Evolutionary conservation across 2,329 filamentous ascomycete species (phyloP).

Genomic region (Neonectria faginata): DNA sequence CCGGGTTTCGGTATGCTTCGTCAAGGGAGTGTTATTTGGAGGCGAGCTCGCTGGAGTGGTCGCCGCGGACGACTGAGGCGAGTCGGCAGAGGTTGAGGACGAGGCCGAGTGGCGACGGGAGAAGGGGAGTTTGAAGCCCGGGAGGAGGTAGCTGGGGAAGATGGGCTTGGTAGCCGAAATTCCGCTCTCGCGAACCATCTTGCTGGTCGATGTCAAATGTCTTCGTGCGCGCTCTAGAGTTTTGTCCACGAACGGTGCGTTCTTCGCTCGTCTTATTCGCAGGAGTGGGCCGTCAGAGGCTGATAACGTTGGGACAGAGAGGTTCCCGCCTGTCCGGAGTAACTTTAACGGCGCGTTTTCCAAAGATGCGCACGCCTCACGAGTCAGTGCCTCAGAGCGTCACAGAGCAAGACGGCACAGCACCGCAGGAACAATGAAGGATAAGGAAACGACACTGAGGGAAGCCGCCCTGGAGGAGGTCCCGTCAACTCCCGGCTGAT

Average conservation of each 20-base stretch:
- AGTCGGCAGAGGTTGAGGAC: conserved; percentile 48
- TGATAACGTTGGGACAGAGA: conserved; percentile 17
- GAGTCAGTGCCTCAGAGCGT: background rate
- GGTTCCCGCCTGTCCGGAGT: conserved; percentile 15
- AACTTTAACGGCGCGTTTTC: background rate
- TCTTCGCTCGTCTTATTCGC: conserved; percentile 9
- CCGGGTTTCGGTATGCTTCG: conserved; percentile 34
- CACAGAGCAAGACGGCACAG: conserved; percentile 4
- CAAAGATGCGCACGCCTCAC: conserved; percentile 7
- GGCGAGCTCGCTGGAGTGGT: conserved; percentile 48
- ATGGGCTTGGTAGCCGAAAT: conserved; percentile 57
- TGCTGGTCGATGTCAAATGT: conserved; percentile 18
- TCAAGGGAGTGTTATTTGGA: conserved; percentile 32
- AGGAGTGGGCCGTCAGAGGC: conserved; percentile 1
- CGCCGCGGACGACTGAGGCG: conserved; percentile 44
- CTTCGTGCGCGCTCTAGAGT: conserved; percentile 12
- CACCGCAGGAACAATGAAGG: conserved; percentile 3
- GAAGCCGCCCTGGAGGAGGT: background rate
- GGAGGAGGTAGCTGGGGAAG: conserved; percentile 65
- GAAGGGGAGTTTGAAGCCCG: conserved; percentile 62
- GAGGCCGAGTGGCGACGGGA: conserved; percentile 55
- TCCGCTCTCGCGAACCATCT: conserved; percentile 52
- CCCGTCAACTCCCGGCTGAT: conserved; percentile 26
- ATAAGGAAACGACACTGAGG: background rate
- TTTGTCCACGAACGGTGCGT: conserved; percentile 16